phyloP scores from a whole-genome alignment of 805 yeast genomes.

The Ogataea ganodermae region DNA sequence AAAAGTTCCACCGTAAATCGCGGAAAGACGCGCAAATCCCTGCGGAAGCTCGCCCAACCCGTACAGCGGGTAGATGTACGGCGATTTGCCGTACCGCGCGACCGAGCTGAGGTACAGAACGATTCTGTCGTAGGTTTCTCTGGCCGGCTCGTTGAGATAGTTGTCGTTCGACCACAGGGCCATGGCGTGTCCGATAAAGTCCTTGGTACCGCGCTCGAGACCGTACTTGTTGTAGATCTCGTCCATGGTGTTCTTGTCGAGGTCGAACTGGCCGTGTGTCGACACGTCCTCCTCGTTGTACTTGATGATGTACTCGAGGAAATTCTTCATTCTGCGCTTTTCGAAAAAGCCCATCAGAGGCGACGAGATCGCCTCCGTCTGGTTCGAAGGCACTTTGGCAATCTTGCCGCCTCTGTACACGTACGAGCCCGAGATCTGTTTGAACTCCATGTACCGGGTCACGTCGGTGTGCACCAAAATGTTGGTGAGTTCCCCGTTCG shows the following conservation, averaged over 20 bases:
- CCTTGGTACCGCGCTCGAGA: conserved; percentile 88
- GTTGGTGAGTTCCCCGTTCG: conserved; percentile 95
- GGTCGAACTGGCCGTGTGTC: conserved; percentile 83
- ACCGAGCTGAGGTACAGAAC: conserved; percentile 85
- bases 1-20: conserved; percentile 97
- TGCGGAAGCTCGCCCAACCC: conserved; percentile 99
- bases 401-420: conserved; percentile 88
- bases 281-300: conserved; percentile 76
- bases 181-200: conserved; percentile 98
- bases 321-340: conserved; percentile 91
- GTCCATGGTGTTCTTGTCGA: conserved; percentile 88
- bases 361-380: conserved; percentile 85
- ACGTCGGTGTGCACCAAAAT: conserved; percentile 95
- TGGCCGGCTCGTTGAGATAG: conserved; percentile 83
- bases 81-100: conserved; percentile 94
- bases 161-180: conserved; percentile 94
- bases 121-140: conserved; percentile 88
- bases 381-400: conserved; percentile 93
- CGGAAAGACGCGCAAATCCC: conserved; percentile 95
- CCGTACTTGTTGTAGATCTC: conserved; percentile 89
- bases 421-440: conserved; percentile 93
- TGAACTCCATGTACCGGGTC: conserved; percentile 92
- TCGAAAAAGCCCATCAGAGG: conserved; percentile 96
- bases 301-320: conserved; percentile 81
- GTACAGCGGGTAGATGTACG: conserved; percentile 92